These are phyloP conservation scores for Fusarium vanettenii DNA, from an alignment of 2,329 filamentous ascomycete genomes.

Conservation along the genomic window DNA sequence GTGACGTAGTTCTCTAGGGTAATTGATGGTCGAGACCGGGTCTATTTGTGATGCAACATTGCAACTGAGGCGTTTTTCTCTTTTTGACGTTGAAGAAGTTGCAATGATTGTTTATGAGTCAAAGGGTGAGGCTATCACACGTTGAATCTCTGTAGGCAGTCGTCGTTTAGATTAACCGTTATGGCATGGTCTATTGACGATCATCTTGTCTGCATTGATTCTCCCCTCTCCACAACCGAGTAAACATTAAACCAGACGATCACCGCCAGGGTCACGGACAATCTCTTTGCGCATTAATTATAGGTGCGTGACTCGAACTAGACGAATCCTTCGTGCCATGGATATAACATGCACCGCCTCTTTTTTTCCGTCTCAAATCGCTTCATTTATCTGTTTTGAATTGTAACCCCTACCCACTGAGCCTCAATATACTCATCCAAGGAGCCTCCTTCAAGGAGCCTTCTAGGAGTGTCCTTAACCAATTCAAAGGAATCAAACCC, in stretches of 20 bases:
- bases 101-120: neutral
- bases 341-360: neutral
- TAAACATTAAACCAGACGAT: constrained; percentile 18
- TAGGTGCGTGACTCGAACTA: neutral
- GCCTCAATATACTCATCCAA: neutral
- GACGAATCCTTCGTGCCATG: neutral
- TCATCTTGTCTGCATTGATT: constrained; percentile 15
- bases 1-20: constrained; percentile 26
- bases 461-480: neutral
- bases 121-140: constrained; percentile 1
- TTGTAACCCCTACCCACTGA: neutral
- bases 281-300: neutral
- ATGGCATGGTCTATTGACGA: constrained; percentile 5
- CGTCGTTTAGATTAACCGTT: neutral
- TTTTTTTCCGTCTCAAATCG: neutral
- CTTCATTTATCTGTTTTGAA: neutral
- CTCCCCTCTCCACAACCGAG: constrained; percentile 16
- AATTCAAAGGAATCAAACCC: neutral
- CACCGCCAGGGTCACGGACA: constrained; percentile 24
- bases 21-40: neutral
- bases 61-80: constrained; percentile 6
- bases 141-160: neutral
- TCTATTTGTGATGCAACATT: constrained; percentile 30
- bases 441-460: neutral
- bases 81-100: neutral